These are phyloP conservation scores for Trifolium fragiferum DNA, from an alignment of 306 rosid species.

Conservation along the genomic window DNA sequence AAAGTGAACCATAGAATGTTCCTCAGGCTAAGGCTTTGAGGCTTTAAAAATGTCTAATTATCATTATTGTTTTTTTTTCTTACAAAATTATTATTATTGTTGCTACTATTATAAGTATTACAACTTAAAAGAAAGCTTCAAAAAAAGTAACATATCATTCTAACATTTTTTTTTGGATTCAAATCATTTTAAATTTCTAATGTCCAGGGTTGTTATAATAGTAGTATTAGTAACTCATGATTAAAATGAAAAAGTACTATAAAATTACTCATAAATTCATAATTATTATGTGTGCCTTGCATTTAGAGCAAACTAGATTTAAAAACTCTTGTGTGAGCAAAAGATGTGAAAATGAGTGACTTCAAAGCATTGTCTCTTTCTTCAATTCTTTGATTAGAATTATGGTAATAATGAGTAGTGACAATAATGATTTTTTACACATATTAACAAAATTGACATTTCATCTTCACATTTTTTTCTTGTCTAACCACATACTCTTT, in stretches of 20 bases:
- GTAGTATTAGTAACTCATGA: conserved; percentile 40
- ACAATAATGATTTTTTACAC: conserved; percentile 40
- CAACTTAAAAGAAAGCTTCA: background rate
- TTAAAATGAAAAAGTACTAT: conserved; percentile 25
- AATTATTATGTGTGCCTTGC: conserved; percentile 46
- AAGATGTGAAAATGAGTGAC: conserved; percentile 60
- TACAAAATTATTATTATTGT: background rate
- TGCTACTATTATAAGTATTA: background rate
- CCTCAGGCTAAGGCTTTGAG: conserved; percentile 9
- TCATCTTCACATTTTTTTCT: conserved; percentile 44
- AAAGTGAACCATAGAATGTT: background rate
- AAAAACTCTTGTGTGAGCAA: conserved; percentile 25
- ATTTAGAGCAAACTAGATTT: conserved; percentile 40
- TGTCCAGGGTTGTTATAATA: conserved; percentile 40
- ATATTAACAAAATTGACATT: conserved; percentile 57
- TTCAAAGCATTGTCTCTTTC: conserved; percentile 59
- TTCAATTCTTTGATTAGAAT: conserved; percentile 54
- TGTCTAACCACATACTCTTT: background rate
- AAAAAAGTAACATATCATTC: background rate
- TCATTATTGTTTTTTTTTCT: background rate
- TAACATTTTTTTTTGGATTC: too few species aligned
- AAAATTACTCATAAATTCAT: conserved; percentile 15
- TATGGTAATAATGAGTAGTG: conserved; percentile 31
- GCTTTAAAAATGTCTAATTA: background rate
- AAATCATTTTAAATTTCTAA: background rate